Percentiles rank a stretch among this genome's conserved stretches.
phyloP scores from a whole-genome alignment of 768 basidiomycete genomes.

The Suillus paluster region DNA sequence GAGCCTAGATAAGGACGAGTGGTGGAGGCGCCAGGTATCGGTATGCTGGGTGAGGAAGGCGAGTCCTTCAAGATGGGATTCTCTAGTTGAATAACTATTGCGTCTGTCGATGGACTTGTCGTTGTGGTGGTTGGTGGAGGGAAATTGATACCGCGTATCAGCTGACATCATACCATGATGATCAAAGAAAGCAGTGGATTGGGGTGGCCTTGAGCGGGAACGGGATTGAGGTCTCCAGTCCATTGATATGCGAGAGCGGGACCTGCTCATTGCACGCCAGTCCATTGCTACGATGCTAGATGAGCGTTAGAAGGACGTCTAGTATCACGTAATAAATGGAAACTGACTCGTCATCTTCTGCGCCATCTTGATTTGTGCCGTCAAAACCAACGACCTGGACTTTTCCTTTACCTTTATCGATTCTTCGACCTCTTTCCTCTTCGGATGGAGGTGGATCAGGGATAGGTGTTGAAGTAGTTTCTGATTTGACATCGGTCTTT shows the following conservation, averaged over 20 bases:
- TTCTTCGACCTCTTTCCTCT: constrained; percentile 70
- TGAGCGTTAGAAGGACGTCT: constrained; percentile 25
- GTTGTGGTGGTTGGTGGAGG: constrained; percentile 33
- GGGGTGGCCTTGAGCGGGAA: constrained; percentile 77
- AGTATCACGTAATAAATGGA: constrained; percentile 24
- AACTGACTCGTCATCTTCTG: constrained; percentile 78
- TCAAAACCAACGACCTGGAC: constrained; percentile 85
- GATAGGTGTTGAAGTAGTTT: constrained; percentile 13
- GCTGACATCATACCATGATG: constrained; percentile 44
- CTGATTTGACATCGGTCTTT: constrained; percentile 28
- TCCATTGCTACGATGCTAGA: constrained; percentile 77
- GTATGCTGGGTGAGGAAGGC: constrained; percentile 36
- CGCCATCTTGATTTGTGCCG: constrained; percentile 69
- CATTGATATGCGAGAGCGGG: constrained; percentile 89
- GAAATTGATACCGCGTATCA: constrained; percentile 52
- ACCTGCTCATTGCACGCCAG: constrained; percentile 91
- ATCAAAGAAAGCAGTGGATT: constrained; percentile 52
- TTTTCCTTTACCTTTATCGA: constrained; percentile 80
- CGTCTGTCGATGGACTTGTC: constrained; percentile 34
- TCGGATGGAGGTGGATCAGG: constrained; percentile 26
- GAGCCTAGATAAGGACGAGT: constrained; percentile 53
- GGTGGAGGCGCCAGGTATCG: constrained; percentile 47
- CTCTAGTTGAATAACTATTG: constrained; percentile 25
- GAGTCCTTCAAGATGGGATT: constrained; percentile 20
- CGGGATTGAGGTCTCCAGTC: constrained; percentile 86